A percentile compares a stretch with the other conserved stretches of the same genome.
Evolutionary conservation across 2,329 filamentous ascomycete species (phyloP).

Genomic region (Thyridium curvatum): DNA sequence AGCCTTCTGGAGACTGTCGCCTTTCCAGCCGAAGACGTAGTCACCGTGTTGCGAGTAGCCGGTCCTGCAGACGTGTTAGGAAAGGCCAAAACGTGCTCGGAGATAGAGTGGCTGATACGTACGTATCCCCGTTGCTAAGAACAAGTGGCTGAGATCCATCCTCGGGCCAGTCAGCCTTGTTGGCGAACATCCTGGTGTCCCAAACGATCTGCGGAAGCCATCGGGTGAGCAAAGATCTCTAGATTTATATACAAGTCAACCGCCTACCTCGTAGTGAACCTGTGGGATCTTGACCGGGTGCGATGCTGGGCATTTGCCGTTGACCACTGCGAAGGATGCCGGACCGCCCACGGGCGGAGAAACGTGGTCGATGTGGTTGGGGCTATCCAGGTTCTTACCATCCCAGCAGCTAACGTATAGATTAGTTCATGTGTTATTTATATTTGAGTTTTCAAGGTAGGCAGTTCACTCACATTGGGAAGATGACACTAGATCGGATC

Average conservation of each 20-base stretch:
- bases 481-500: constrained; percentile 16
- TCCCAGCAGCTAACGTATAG: constrained; percentile 15
- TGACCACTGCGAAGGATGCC: constrained; percentile 1
- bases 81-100: not conserved
- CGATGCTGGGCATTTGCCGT: constrained; percentile 18
- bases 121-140: too few relatives aligned
- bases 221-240: not conserved
- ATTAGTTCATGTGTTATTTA: constrained; percentile 8
- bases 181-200: constrained; percentile 21
- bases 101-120: not conserved
- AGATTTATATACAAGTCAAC: not conserved
- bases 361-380: constrained; percentile 22
- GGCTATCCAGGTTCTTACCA: constrained; percentile 19
- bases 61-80: constrained; percentile 18
- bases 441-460: constrained; percentile 13
- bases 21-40: constrained; percentile 34
- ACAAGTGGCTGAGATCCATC: constrained; percentile 11
- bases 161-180: constrained; percentile 23
- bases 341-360: constrained; percentile 17
- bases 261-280: constrained; percentile 8
- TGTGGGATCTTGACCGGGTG: constrained; percentile 25
- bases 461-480: constrained; percentile 13
- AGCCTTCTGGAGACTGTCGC: constrained; percentile 28
- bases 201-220: constrained; percentile 10
- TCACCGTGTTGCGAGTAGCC: constrained; percentile 32